These are phyloP conservation scores for Piper longum DNA, from an alignment of 164 flowering plant species.

Conservation along the genomic window DNA sequence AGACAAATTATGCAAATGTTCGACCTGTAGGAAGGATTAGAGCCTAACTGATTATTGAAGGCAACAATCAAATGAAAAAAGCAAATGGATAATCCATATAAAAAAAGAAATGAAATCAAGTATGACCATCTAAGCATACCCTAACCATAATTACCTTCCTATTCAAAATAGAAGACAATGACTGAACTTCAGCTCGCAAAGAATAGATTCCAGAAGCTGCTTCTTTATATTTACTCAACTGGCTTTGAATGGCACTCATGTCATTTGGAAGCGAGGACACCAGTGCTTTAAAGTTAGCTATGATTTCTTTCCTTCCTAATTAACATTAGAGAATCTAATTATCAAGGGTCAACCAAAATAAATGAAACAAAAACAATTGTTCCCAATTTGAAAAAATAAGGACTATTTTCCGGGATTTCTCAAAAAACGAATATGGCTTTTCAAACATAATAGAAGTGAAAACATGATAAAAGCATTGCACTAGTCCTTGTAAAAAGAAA, in stretches of 20 bases:
- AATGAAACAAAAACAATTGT: not conserved
- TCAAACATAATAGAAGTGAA: no score
- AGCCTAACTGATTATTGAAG: not conserved
- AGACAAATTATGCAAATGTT: constrained; percentile 42
- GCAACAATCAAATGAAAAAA: constrained; percentile 1
- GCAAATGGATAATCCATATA: not conserved
- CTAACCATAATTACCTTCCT: constrained; percentile 48
- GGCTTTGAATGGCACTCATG: constrained; percentile 67
- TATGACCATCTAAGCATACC: not conserved
- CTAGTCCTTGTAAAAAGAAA: no score
- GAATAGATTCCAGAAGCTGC: constrained; percentile 66
- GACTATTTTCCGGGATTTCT: no score
- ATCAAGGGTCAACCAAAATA: not conserved
- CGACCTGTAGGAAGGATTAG: constrained; percentile 27
- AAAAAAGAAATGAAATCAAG: not conserved
- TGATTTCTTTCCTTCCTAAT: constrained; percentile 83
- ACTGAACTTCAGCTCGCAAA: constrained; percentile 71
- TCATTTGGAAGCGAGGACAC: constrained; percentile 76
- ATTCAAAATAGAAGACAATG: constrained; percentile 44
- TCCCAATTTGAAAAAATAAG: no score
- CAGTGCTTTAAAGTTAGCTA: constrained; percentile 63
- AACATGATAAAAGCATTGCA: no score
- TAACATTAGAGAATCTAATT: constrained; percentile 2
- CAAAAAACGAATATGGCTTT: no score
- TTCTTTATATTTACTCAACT: constrained; percentile 61